Conservation (phyloP, 2,329 filamentous ascomycete species). For the Verticillium nonalfalfae region DNA sequence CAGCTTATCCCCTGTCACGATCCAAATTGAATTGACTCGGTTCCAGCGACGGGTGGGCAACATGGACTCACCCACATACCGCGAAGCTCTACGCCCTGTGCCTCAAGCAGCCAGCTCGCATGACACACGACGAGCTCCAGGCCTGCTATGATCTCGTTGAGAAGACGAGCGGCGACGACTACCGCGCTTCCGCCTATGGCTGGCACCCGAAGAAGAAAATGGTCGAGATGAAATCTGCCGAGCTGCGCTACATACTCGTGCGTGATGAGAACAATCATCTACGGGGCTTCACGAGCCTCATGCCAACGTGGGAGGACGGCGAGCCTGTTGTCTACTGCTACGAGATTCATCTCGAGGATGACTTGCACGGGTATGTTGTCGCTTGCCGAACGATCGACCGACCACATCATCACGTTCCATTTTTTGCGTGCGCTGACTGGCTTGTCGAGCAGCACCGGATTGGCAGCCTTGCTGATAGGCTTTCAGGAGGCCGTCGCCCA, state of each 20-base stretch:
- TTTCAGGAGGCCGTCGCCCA: slow-evolving; percentile 46
- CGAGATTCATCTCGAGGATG: slow-evolving; percentile 62
- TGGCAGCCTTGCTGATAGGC: slow-evolving; percentile 55
- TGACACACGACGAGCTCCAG: slow-evolving; percentile 37
- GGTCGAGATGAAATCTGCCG: slow-evolving; percentile 60
- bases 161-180: slow-evolving; percentile 57
- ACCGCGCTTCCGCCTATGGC: slow-evolving; percentile 52
- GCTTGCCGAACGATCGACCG: neutral
- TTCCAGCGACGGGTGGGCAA: slow-evolving; percentile 20
- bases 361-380: slow-evolving; percentile 44
- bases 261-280: slow-evolving; percentile 27
- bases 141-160: slow-evolving; percentile 53
- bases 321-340: slow-evolving; percentile 69
- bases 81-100: slow-evolving; percentile 32
- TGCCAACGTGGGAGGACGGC: slow-evolving; percentile 64
- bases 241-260: slow-evolving; percentile 64
- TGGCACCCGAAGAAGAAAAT: slow-evolving; percentile 59
- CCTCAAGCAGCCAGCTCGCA: slow-evolving; percentile 30
- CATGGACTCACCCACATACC: slow-evolving; percentile 47
- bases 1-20: neutral
- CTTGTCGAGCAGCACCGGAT: slow-evolving; percentile 45
- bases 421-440: neutral
- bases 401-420: neutral
- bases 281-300: slow-evolving; percentile 57
- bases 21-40: neutral